A percentile compares a stretch with the other conserved stretches of the same genome.
These are phyloP conservation scores for Pseudopyricularia javanii DNA, from an alignment of 2,329 filamentous ascomycete genomes.

Conservation along the genomic window DNA sequence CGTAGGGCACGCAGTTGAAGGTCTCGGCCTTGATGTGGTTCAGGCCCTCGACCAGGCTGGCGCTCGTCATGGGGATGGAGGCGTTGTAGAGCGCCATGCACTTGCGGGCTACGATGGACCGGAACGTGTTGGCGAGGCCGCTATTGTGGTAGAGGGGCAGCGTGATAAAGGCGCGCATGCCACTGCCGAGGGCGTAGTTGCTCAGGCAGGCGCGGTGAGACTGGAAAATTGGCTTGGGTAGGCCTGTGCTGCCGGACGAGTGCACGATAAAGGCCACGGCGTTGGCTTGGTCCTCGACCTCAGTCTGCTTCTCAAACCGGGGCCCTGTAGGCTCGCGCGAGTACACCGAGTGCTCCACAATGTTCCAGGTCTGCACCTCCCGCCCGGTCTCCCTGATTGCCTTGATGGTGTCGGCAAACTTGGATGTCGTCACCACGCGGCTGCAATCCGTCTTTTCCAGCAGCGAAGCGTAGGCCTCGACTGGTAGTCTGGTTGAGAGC, in stretches of 20 bases:
- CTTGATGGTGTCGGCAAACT: neutral
- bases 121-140: slow-evolving; percentile 40
- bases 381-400: neutral
- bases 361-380: neutral
- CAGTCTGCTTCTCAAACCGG: neutral
- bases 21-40: slow-evolving; percentile 31
- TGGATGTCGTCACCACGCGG: neutral
- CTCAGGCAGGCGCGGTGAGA: slow-evolving; percentile 36
- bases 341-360: neutral
- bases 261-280: slow-evolving; percentile 19
- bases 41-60: slow-evolving; percentile 32
- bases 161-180: slow-evolving; percentile 38
- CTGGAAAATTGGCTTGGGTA: slow-evolving; percentile 51
- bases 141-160: slow-evolving; percentile 48
- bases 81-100: slow-evolving; percentile 41
- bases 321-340: neutral
- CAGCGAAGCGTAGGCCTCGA: slow-evolving; percentile 11
- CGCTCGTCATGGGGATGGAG: slow-evolving; percentile 37
- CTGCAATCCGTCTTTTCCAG: neutral
- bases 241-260: slow-evolving; percentile 39
- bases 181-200: slow-evolving; percentile 24
- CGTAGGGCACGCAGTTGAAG: slow-evolving; percentile 51
- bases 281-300: slow-evolving; percentile 9
- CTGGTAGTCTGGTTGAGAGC: slow-evolving; percentile 20
- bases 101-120: slow-evolving; percentile 37